Conservation (phyloP, 2,329 filamentous ascomycete genomes). For the Laburnicola sp. region DNA sequence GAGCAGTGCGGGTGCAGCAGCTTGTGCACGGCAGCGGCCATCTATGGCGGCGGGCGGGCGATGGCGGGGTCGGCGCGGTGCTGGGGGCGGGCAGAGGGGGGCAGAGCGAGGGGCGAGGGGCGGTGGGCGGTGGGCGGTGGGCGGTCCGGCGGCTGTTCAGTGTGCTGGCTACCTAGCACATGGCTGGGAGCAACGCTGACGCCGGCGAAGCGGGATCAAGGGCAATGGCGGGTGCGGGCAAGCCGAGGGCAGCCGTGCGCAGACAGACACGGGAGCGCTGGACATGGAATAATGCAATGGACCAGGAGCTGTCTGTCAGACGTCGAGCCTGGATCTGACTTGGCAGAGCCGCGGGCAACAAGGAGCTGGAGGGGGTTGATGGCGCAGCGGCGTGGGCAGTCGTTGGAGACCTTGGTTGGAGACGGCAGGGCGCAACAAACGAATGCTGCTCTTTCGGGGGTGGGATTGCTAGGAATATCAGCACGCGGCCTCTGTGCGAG, state of each 20-base stretch:
- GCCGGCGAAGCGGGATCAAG: too few relatives aligned
- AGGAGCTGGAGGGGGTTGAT: constrained; percentile 12
- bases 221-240: constrained; percentile 24
- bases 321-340: constrained; percentile 12
- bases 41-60: constrained; percentile 26
- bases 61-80: background rate
- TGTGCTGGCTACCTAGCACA: constrained; percentile 18
- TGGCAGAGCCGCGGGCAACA: constrained; percentile 6
- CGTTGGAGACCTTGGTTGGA: constrained; percentile 8
- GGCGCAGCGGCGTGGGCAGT: constrained; percentile 32
- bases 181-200: constrained; percentile 20
- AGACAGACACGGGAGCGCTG: constrained; percentile 10
- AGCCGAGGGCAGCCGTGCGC: constrained; percentile 17
- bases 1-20: constrained; percentile 42
- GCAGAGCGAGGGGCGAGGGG: constrained; percentile 18
- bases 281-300: background rate
- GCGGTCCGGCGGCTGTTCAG: constrained; percentile 15
- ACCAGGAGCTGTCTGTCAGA: constrained; percentile 3
- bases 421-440: constrained; percentile 1
- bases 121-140: too few relatives aligned
- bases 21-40: constrained; percentile 44
- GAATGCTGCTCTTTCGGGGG: too few relatives aligned
- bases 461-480: too few relatives aligned
- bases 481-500: too few relatives aligned
- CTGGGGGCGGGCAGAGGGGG: constrained; percentile 17